Evolutionary conservation across 148 eudicot genomes (phyloP), one percentile per base, ranked within the genome.

Genomic region (Fagopyrum esculentum): DNA sequence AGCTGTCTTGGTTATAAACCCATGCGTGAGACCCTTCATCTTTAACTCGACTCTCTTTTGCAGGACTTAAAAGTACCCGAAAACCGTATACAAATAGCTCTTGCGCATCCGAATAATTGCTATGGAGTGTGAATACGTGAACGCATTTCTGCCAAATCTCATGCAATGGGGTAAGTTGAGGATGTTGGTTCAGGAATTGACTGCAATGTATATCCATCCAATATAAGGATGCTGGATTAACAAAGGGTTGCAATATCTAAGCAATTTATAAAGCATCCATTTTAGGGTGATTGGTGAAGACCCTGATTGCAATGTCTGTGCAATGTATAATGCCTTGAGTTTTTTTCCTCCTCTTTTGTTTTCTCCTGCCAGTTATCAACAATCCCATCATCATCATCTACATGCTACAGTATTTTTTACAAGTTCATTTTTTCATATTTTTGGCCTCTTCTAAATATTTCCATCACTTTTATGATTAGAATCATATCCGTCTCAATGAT

Each of bases 1-100:
- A 89, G 85, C 93, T 96, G 66, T 93, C 99, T 46, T 96, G 99
- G 99, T 75, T 85, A 71, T 85, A 78, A 79, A 66, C 3, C n/a
- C 13, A 40, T 66, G 46, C 15, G 47, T 12, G 1, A 66, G 16
- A 29, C 69, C n/a, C 26, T 63, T 30, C 40, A 43, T 9, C 69
- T 12, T 11, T 44, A 35, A 13, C 47, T 7, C 40, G 13, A 9
- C 0, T 9, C 45, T 4, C 45, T 63, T 40, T 43, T 66, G 71
- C 71, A 66, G 71, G 47, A 40, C 46, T 66, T 40, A 15, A 66
- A 35, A 63, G 69, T 26, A 3, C 6, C 6, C 45, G 45, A 40
- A 40, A 2, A 40, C 35, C 19, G 16, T 13, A 40, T 43, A 13
- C 9, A 13, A 66, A 66, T 40, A 43, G 43, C 46, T 66, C 71